Percentiles rank a stretch among this genome's conserved stretches.
Conservation (phyloP, 192 early-diverging fungal genomes). For the Mortierella hygrophila region DNA sequence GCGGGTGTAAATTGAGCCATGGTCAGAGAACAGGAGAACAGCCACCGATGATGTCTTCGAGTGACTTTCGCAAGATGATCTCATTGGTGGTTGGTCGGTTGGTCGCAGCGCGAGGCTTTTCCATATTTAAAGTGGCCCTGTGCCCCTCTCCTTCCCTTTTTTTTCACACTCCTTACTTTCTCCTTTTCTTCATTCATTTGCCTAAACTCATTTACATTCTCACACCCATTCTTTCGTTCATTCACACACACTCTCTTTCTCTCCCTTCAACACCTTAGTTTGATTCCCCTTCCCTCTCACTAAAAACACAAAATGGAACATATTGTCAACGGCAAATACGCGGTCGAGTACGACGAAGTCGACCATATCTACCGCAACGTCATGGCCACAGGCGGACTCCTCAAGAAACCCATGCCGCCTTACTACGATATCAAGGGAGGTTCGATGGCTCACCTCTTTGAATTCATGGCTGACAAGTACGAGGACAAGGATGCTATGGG, state of each 20-base stretch:
- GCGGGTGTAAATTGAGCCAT: conserved; percentile 1
- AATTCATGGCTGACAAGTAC: conserved; percentile 48
- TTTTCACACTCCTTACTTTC: not conserved
- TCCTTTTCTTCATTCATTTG: not conserved
- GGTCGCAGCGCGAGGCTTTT: not conserved
- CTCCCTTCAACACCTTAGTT: not conserved
- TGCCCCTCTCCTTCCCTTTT: not conserved
- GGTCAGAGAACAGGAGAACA: not conserved
- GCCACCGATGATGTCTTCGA: not conserved
- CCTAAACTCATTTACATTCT: not conserved
- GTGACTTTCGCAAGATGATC: not conserved
- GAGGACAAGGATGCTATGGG: conserved; percentile 59
- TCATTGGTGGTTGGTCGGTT: not conserved
- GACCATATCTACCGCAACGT: conserved; percentile 59
- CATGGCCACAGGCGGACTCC: conserved; percentile 46
- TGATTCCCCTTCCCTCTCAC: not conserved
- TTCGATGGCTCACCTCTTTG: conserved; percentile 57
- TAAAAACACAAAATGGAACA: conserved; percentile 7
- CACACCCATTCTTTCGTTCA: not conserved
- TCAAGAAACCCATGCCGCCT: conserved; percentile 49
- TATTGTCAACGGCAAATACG: conserved; percentile 31
- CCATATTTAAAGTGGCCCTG: not conserved
- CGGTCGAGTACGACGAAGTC: conserved; percentile 55
- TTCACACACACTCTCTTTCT: not conserved
- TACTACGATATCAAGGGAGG: conserved; percentile 32